Evolutionary conservation across 495 filamentous ascomycete genomes (phyloP).

Genomic region (Penicillium steckii): DNA sequence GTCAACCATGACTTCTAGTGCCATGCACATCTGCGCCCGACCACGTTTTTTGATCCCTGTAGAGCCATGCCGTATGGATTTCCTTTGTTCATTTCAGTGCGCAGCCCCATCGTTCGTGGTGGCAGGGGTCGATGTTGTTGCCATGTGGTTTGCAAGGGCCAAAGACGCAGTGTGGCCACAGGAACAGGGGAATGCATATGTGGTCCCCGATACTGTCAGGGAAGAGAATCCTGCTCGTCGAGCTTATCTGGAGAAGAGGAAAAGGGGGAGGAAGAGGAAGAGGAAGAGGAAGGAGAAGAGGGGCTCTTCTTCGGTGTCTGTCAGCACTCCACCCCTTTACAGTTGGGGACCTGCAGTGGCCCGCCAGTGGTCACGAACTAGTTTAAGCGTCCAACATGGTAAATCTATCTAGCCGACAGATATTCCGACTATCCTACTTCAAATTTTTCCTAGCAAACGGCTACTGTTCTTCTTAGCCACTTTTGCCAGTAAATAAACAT

Average conservation of each 20-base stretch:
- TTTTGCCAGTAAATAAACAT: neutral
- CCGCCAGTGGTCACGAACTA: neutral
- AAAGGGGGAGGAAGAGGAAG: too few species aligned
- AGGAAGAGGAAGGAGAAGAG: too few species aligned
- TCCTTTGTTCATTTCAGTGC: neutral
- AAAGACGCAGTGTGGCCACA: neutral
- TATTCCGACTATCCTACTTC: neutral
- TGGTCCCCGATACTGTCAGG: neutral
- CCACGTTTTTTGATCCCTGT: constrained; percentile 14
- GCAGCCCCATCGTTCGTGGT: neutral
- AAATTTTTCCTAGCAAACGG: neutral
- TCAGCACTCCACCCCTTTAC: neutral
- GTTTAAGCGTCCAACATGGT: neutral
- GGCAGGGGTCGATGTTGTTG: neutral
- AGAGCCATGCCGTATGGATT: neutral
- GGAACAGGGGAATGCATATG: neutral
- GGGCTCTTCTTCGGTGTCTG: neutral
- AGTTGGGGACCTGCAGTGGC: neutral
- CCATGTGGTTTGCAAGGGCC: neutral
- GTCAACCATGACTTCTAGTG: neutral
- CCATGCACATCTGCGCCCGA: constrained; percentile 25
- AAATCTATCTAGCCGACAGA: neutral
- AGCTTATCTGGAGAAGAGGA: neutral
- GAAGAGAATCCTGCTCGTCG: neutral
- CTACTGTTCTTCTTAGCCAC: neutral